These are phyloP conservation scores for Volvox carteri DNA, from an alignment of 163 green algal genomes.

Conservation along the genomic window DNA sequence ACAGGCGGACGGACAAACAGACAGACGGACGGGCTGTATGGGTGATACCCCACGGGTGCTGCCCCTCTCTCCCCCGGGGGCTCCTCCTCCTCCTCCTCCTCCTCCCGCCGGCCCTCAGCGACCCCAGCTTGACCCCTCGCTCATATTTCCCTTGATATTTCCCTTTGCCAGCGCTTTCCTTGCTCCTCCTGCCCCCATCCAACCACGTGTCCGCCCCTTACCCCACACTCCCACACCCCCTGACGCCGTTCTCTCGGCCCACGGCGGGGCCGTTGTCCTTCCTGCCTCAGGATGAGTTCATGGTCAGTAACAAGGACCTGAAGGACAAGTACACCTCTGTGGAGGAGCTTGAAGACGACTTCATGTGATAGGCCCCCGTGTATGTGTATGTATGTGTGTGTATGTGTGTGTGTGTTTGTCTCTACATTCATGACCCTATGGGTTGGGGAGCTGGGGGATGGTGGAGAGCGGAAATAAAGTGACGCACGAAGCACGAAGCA, in stretches of 20 bases:
- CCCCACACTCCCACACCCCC: background rate
- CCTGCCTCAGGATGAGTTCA: slow-evolving; percentile 82
- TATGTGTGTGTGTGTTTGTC: too few species aligned
- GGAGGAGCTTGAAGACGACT: slow-evolving; percentile 95
- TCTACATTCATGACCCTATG: too few species aligned
- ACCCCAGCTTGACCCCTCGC: background rate
- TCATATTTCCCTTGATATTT: background rate
- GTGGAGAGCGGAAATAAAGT: too few species aligned
- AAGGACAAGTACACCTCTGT: slow-evolving; percentile 81
- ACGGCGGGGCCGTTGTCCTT: background rate
- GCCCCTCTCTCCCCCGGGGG: too few species aligned
- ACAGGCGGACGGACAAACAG: too few species aligned
- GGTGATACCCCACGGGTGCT: too few species aligned
- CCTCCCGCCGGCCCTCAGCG: background rate
- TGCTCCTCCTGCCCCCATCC: background rate
- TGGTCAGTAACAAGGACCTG: slow-evolving; percentile 87
- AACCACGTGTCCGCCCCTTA: background rate
- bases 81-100: background rate
- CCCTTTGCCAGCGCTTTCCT: background rate
- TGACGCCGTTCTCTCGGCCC: background rate
- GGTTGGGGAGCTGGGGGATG: too few species aligned
- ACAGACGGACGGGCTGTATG: too few species aligned
- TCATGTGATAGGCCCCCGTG: too few species aligned
- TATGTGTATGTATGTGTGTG: too few species aligned
- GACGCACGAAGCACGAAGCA: too few species aligned